These are phyloP conservation scores for Candida frijolesensis DNA, from an alignment of 1,139 yeast genomes.

Conservation along the genomic window DNA sequence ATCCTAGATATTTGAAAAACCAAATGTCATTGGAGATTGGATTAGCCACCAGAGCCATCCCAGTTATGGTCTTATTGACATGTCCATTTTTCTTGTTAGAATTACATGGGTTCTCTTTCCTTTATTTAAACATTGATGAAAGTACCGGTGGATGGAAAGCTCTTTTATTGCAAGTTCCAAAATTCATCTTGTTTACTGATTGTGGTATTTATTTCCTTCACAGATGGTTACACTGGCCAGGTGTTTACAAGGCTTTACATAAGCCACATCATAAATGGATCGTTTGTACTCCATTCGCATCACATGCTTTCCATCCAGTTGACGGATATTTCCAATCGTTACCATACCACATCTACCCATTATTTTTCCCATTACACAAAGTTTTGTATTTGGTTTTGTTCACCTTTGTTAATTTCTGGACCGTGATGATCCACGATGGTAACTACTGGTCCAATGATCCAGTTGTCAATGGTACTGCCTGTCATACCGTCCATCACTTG, in stretches of 20 bases:
- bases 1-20: constrained; percentile 92
- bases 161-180: constrained; percentile 65
- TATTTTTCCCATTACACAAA: constrained; percentile 90
- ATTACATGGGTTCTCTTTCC: constrained; percentile 76
- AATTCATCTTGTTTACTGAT: constrained; percentile 89
- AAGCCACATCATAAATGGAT: constrained; percentile 99
- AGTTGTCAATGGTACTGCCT: constrained; percentile 94
- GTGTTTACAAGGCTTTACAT: constrained; percentile 81
- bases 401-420: constrained; percentile 94
- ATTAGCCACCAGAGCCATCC: constrained; percentile 80
- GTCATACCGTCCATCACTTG: constrained; percentile 95
- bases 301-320: constrained; percentile 98
- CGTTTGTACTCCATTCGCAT: constrained; percentile 97
- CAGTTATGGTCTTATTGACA: constrained; percentile 83
- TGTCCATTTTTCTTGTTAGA: constrained; percentile 88
- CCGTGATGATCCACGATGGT: constrained; percentile 98
- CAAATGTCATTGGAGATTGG: constrained; percentile 83
- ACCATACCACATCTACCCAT: constrained; percentile 91
- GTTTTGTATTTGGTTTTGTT: constrained; percentile 77
- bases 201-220: constrained; percentile 89
- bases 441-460: constrained; percentile 93
- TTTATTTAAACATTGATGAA: constrained; percentile 67
- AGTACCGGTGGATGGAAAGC: constrained; percentile 73
- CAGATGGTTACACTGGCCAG: constrained; percentile 90
- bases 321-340: constrained; percentile 93